A percentile compares a stretch with the other conserved stretches of the same genome.
These are phyloP conservation scores for Aspergillus saccharolyticus DNA, from an alignment of 495 filamentous ascomycete genomes.

Conservation along the genomic window DNA sequence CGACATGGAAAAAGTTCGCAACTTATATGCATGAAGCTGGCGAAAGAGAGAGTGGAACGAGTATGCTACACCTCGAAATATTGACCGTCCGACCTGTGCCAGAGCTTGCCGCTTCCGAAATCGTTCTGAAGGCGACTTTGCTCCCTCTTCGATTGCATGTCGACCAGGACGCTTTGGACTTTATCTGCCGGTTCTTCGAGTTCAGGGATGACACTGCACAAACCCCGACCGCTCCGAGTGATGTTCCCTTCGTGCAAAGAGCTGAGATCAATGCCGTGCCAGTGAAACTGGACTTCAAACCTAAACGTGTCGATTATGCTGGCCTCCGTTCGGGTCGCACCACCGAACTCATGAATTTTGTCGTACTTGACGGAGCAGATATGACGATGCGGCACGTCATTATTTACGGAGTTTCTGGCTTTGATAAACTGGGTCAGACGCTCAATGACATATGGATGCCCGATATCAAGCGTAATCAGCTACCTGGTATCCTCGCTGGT, in stretches of 20 bases:
- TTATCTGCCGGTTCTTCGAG: slow-evolving; percentile 94
- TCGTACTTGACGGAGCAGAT: slow-evolving; percentile 83
- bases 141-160: slow-evolving; percentile 90
- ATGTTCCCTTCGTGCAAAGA: slow-evolving; percentile 85
- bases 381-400: slow-evolving; percentile 86
- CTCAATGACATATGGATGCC: slow-evolving; percentile 98
- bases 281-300: slow-evolving; percentile 92
- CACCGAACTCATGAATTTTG: slow-evolving; percentile 98
- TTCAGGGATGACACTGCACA: slow-evolving; percentile 78
- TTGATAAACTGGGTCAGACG: slow-evolving; percentile 78
- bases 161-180: slow-evolving; percentile 96
- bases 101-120: slow-evolving; percentile 80
- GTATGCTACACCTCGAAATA: slow-evolving; percentile 86
- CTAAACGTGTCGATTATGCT: slow-evolving; percentile 91
- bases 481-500: slow-evolving; percentile 82
- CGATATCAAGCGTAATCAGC: slow-evolving; percentile 83
- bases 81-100: slow-evolving; percentile 80
- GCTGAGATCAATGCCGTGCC: slow-evolving; percentile 79
- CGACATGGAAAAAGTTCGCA: slow-evolving; percentile 97
- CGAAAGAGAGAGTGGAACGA: slow-evolving; percentile 73
- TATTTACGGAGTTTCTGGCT: slow-evolving; percentile 84
- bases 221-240: slow-evolving; percentile 48
- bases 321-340: slow-evolving; percentile 96
- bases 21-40: slow-evolving; percentile 87
- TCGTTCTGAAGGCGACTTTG: slow-evolving; percentile 79